A percentile compares a stretch with the other conserved stretches of the same genome.
These are phyloP conservation scores for Crucibulum laeve DNA, from an alignment of 768 basidiomycete genomes.

Conservation along the genomic window DNA sequence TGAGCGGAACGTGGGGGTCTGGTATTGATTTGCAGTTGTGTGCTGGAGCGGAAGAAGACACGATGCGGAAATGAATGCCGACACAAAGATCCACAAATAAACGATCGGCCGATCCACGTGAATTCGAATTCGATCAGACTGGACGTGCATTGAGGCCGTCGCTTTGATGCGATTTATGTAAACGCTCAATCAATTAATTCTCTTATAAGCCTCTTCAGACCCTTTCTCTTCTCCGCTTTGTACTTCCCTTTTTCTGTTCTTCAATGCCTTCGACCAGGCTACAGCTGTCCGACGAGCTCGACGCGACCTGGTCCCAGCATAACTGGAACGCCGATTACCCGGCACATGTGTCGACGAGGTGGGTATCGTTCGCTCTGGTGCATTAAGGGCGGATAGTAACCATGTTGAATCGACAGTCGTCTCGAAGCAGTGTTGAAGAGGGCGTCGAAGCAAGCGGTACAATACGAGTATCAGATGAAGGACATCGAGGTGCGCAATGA, in stretches of 20 bases:
- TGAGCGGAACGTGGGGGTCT: too few relatives aligned
- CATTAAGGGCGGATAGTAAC: neutral
- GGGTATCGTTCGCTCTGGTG: neutral
- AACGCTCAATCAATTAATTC: conserved; percentile 6
- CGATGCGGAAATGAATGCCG: neutral
- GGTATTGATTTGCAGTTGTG: neutral
- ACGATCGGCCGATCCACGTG: conserved; percentile 24
- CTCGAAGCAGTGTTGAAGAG: conserved; percentile 44
- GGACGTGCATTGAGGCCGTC: too few relatives aligned
- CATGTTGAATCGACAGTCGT: conserved; percentile 26
- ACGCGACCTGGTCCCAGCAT: neutral
- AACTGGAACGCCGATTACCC: conserved; percentile 11
- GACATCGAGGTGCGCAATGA: conserved; percentile 46
- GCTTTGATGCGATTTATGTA: conserved; percentile 23
- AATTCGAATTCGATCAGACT: conserved; percentile 30
- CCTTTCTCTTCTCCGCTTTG: conserved; percentile 4
- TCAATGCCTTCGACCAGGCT: conserved; percentile 12
- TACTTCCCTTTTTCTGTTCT: conserved; percentile 9
- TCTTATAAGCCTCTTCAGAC: conserved; percentile 1
- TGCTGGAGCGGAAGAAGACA: conserved; percentile 1
- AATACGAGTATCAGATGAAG: conserved; percentile 56
- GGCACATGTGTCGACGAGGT: conserved; percentile 12
- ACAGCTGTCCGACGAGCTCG: conserved; percentile 10
- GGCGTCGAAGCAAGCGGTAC: conserved; percentile 40
- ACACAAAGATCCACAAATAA: neutral